A percentile compares a stretch with the other conserved stretches of the same genome.
Conservation (phyloP, 352 stramenopile genomes). For the Globisporangium nodosum region DNA sequence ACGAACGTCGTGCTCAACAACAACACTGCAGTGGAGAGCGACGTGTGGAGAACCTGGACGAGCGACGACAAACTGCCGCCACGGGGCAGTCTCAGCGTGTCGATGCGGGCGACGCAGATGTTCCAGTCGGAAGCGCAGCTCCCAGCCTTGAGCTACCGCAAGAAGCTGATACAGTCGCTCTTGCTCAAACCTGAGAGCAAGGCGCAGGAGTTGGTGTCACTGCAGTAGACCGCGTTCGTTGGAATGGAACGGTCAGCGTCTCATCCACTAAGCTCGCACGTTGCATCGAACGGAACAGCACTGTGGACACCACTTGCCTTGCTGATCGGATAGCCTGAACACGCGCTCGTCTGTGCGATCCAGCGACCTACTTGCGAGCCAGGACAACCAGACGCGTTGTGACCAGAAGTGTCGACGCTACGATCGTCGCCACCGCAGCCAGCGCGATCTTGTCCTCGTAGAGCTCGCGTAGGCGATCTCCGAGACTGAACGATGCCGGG, state of each 20-base stretch:
- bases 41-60: constrained; percentile 56
- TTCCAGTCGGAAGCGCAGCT: constrained; percentile 51
- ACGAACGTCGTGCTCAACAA: constrained; percentile 40
- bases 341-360: no score
- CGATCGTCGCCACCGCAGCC: constrained; percentile 35
- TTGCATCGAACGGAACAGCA: not conserved
- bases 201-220: constrained; percentile 23
- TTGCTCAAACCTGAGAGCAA: constrained; percentile 57
- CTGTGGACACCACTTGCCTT: not conserved
- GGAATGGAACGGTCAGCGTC: no score
- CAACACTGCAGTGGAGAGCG: constrained; percentile 25
- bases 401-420: constrained; percentile 48
- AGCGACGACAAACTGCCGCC: constrained; percentile 47
- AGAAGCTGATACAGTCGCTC: constrained; percentile 53
- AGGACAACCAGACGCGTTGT: constrained; percentile 32
- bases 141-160: constrained; percentile 36
- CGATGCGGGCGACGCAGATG: constrained; percentile 30
- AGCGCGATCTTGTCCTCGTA: constrained; percentile 54
- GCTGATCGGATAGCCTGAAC: not conserved
- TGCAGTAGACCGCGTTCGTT: not conserved
- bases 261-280: not conserved
- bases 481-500: not conserved
- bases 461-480: constrained; percentile 18
- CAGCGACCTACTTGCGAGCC: constrained; percentile 23
- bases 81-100: constrained; percentile 37